Percentiles rank a stretch among this genome's conserved stretches.
Conservation (phyloP, 1,284 basidiomycete species). For the Trametes pubescens region DNA sequence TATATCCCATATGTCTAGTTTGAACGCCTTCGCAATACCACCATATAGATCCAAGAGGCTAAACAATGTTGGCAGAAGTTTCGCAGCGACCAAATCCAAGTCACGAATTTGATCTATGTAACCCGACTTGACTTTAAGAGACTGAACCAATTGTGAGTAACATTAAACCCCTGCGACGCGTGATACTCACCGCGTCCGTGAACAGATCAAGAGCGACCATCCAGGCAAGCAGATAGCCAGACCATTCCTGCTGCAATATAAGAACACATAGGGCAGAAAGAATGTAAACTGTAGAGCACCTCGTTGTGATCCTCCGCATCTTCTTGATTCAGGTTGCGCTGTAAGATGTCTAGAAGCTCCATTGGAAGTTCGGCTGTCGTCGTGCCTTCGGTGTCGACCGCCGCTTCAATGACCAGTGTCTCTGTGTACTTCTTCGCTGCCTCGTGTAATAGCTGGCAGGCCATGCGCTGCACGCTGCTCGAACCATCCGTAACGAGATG, state of each 20-base stretch:
- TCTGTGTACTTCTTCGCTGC: conserved; percentile 78
- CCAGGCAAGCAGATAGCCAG: conserved; percentile 87
- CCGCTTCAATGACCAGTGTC: conserved; percentile 85
- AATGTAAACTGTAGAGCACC: conserved; percentile 37
- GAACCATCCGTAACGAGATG: conserved; percentile 77
- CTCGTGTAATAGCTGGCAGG: conserved; percentile 70
- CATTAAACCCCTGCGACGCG: neutral
- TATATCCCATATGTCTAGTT: conserved; percentile 83
- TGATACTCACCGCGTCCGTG: conserved; percentile 74
- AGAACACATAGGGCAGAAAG: conserved; percentile 2
- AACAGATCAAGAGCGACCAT: conserved; percentile 92
- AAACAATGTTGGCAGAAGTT: conserved; percentile 83
- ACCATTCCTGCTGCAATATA: conserved; percentile 48
- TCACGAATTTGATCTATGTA: conserved; percentile 90
- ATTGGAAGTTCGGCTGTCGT: conserved; percentile 65
- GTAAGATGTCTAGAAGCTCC: conserved; percentile 74
- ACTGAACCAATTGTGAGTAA: conserved; percentile 53
- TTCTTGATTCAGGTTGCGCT: conserved; percentile 51
- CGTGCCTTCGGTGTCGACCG: conserved; percentile 68
- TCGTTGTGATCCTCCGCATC: conserved; percentile 50
- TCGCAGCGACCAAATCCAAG: conserved; percentile 65
- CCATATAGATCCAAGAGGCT: conserved; percentile 71
- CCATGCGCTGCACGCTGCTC: conserved; percentile 71
- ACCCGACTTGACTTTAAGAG: conserved; percentile 79
- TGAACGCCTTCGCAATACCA: conserved; percentile 69